phyloP scores from a whole-genome alignment of 2,329 filamentous ascomycete species.

The Rhinocladiella mackenziei region DNA sequence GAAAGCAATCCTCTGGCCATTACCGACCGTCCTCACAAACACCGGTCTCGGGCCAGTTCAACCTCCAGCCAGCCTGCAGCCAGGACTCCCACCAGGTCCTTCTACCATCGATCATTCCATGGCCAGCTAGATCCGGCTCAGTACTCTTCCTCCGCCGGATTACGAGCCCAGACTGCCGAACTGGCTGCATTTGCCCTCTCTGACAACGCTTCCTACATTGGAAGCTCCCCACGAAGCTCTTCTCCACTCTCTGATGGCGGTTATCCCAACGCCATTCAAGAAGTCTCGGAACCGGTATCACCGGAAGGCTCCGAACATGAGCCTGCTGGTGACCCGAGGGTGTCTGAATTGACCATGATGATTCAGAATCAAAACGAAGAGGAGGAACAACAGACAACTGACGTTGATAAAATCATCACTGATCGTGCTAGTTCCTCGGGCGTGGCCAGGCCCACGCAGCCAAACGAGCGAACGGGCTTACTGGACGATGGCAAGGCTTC shows the following conservation, averaged over 20 bases:
- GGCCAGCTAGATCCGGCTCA: slow-evolving; percentile 57
- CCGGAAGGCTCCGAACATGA: slow-evolving; percentile 41
- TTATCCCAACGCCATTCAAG: slow-evolving; percentile 51
- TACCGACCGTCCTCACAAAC: slow-evolving; percentile 20
- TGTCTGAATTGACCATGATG: slow-evolving; percentile 51
- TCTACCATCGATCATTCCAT: slow-evolving; percentile 45
- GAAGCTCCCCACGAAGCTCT: slow-evolving; percentile 18
- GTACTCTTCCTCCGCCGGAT: slow-evolving; percentile 69
- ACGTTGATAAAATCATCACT: slow-evolving; percentile 17
- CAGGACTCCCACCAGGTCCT: slow-evolving; percentile 43
- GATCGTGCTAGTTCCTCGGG: slow-evolving; percentile 6
- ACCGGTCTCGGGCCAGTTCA: slow-evolving; percentile 24
- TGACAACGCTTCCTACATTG: slow-evolving; percentile 38
- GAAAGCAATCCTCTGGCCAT: slow-evolving; percentile 19
- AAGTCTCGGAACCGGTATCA: slow-evolving; percentile 58
- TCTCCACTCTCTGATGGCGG: slow-evolving; percentile 22
- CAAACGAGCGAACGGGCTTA: slow-evolving; percentile 27
- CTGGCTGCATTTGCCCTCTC: slow-evolving; percentile 77
- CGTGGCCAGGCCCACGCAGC: slow-evolving; percentile 19
- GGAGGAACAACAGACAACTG: slow-evolving; percentile 25
- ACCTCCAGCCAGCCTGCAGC: slow-evolving; percentile 25
- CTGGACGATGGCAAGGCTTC: slow-evolving; percentile 25
- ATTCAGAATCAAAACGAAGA: slow-evolving; percentile 39
- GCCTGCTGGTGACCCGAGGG: slow-evolving; percentile 34
- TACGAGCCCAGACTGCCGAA: slow-evolving; percentile 83